phyloP scores from a whole-genome alignment of 2,329 filamentous ascomycete genomes.

The Xylariaceae sp. region DNA sequence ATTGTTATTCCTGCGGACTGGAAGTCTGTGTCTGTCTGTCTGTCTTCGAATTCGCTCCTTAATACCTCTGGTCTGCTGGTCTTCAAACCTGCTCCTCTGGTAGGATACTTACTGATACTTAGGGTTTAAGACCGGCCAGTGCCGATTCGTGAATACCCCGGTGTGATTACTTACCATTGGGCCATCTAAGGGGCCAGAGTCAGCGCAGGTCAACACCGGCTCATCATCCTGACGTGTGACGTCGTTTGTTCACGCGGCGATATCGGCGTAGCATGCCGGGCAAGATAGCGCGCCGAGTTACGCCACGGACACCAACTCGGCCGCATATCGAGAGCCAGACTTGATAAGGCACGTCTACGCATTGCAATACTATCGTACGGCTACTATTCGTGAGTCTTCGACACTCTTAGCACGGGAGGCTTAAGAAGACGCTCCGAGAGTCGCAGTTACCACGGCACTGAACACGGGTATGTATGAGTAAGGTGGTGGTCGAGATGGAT shows the following conservation, averaged over 20 bases:
- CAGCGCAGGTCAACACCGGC: neutral
- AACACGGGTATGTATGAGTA: neutral
- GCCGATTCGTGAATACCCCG: neutral
- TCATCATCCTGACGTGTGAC: slow-evolving; percentile 11
- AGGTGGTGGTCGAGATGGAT: neutral
- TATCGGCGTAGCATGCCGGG: slow-evolving; percentile 13
- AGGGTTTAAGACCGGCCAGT: neutral
- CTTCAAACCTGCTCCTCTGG: neutral
- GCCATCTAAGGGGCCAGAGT: neutral
- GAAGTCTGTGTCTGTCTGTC: no score
- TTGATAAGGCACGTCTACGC: no score
- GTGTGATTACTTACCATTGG: neutral
- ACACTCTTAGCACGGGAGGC: slow-evolving; percentile 9
- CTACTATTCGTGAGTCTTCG: neutral
- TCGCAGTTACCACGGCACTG: slow-evolving; percentile 3
- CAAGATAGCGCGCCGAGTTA: slow-evolving; percentile 1
- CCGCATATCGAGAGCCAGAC: slow-evolving; percentile 4
- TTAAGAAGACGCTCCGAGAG: slow-evolving; percentile 6
- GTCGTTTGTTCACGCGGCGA: slow-evolving; percentile 6
- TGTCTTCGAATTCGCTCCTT: no score
- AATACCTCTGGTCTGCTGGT: no score
- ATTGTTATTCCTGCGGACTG: neutral
- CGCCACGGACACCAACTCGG: slow-evolving; percentile 5
- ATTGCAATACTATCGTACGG: neutral
- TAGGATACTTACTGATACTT: neutral